Base-by-base conservation (phyloP, 352 stramenopile species). In the Nothophytophthora sp. region DNA sequence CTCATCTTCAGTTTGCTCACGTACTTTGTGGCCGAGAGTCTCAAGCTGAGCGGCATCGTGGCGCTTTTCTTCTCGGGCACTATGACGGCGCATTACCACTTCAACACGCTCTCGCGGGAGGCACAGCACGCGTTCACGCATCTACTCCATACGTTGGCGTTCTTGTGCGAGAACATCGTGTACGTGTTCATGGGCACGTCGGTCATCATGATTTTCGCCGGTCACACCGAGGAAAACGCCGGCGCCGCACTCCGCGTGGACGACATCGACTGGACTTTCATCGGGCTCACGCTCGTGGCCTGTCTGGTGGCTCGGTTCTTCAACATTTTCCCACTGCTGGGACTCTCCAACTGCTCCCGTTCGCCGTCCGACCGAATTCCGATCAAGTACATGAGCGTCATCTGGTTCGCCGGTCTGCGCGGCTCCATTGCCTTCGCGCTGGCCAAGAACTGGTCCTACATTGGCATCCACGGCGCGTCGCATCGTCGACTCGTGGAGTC, bases 371-470 rank as follows among this genome's bases (percentile, higher is more conserved):
- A 91, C 22, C 64, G 67, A 20, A 92, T 94, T 55, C 67, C 79
- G 13, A 38, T 75, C 41, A 82, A 76, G 54, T 87, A 73, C 45
- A 92, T 94, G 76, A 73, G 70, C 8, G 81, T 88, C 7, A 92
- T 98, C 45, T 98, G 90, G 86, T 97, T 98, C 51, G 86, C 89
- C 5, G 92, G 90, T 29, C 70, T 98, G 29, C 86, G 95, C 19
- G 95, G 95, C 28, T 96, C 95, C 19, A 96, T 98, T 27, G 86
- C 92, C 5, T 98, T 97, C 44, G 88, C 91, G 4, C 85, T 96
- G 18, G 83, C 81, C 23, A 92, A 92, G 70, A 91, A 81, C 53
- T 94, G 84, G 84, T 79, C 73, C 32, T 92, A 90, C 50, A 60
- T 78, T 22, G 81, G 81, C 13, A 60, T 73, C 5, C 52, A 87